These are phyloP conservation scores for Mycena epipterygia DNA, from an alignment of 768 basidiomycete species.

Conservation along the genomic window DNA sequence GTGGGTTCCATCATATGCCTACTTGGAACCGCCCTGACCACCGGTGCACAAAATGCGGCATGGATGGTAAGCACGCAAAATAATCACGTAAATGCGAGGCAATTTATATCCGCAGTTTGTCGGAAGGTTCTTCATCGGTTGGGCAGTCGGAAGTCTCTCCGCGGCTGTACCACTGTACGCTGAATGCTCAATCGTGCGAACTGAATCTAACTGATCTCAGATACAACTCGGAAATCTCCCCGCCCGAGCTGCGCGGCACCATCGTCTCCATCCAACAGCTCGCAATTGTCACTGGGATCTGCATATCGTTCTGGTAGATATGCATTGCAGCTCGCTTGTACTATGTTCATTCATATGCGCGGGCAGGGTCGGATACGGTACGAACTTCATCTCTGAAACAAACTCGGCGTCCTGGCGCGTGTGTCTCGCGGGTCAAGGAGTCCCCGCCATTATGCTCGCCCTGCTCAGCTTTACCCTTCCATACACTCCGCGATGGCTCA, in stretches of 20 bases:
- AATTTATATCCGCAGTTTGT: conserved; percentile 30
- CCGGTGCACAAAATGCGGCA: conserved; percentile 36
- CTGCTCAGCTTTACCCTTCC: conserved; percentile 49
- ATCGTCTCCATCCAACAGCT: conserved; percentile 53
- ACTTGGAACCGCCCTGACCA: conserved; percentile 37
- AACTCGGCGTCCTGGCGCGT: conserved; percentile 46
- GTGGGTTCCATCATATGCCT: conserved; percentile 35
- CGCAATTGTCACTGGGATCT: conserved; percentile 51
- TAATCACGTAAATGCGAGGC: background rate
- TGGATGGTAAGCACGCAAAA: conserved; percentile 29
- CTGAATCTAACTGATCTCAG: conserved; percentile 38
- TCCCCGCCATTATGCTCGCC: conserved; percentile 51
- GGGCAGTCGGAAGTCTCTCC: conserved; percentile 70
- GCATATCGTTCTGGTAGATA: conserved; percentile 31
- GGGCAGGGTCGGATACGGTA: conserved; percentile 37
- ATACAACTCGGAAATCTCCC: conserved; percentile 56
- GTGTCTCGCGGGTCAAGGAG: conserved; percentile 52
- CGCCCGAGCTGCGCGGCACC: conserved; percentile 52
- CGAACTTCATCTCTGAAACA: conserved; percentile 39
- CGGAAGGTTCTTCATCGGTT: conserved; percentile 70
- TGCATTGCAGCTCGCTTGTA: background rate
- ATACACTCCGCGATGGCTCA: conserved; percentile 59
- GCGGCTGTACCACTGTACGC: conserved; percentile 43
- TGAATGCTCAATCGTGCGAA: conserved; percentile 37
- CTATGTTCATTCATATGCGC: background rate